These are phyloP conservation scores for Malus asiatica DNA, from an alignment of 306 rosid genomes.

Conservation along the genomic window DNA sequence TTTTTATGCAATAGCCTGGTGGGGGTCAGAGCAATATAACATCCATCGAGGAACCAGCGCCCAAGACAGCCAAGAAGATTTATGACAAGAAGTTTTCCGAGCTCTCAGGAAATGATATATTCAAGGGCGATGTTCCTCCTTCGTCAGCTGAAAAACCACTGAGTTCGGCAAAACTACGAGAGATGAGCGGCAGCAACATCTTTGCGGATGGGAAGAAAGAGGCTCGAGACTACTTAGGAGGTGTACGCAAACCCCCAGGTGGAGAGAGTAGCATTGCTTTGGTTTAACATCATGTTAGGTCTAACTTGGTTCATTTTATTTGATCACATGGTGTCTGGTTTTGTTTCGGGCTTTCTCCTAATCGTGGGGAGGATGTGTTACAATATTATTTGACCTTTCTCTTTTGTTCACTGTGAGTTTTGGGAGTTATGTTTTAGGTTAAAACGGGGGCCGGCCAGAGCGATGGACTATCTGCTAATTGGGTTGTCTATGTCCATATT, in stretches of 20 bases:
- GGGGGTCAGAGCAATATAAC: slow-evolving; percentile 34
- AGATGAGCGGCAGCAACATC: slow-evolving; percentile 89
- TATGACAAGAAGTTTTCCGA: slow-evolving; percentile 61
- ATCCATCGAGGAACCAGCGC: slow-evolving; percentile 39
- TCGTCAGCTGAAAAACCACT: slow-evolving; percentile 70
- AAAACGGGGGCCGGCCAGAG: slow-evolving; percentile 40
- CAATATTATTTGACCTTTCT: slow-evolving; percentile 59
- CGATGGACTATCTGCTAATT: slow-evolving; percentile 65
- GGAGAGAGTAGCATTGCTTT: slow-evolving; percentile 98
- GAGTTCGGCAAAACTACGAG: slow-evolving; percentile 78
- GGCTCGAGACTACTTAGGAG: slow-evolving; percentile 84
- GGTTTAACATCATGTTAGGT: slow-evolving; percentile 61
- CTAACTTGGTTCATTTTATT: slow-evolving; percentile 45
- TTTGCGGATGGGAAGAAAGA: slow-evolving; percentile 95
- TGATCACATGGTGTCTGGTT: slow-evolving; percentile 34
- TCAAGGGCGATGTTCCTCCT: slow-evolving; percentile 68
- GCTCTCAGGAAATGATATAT: slow-evolving; percentile 83
- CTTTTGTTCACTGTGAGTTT: slow-evolving; percentile 45
- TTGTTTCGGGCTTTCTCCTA: slow-evolving; percentile 41
- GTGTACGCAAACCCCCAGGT: slow-evolving; percentile 97
- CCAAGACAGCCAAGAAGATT: slow-evolving; percentile 85
- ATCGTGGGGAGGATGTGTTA: slow-evolving; percentile 46
- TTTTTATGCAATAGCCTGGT: slow-evolving; percentile 27
- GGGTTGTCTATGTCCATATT: slow-evolving; percentile 79
- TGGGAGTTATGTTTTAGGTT: slow-evolving; percentile 67